Conservation (phyloP, 208 protist genomes). For the Naegleria fowleri region DNA sequence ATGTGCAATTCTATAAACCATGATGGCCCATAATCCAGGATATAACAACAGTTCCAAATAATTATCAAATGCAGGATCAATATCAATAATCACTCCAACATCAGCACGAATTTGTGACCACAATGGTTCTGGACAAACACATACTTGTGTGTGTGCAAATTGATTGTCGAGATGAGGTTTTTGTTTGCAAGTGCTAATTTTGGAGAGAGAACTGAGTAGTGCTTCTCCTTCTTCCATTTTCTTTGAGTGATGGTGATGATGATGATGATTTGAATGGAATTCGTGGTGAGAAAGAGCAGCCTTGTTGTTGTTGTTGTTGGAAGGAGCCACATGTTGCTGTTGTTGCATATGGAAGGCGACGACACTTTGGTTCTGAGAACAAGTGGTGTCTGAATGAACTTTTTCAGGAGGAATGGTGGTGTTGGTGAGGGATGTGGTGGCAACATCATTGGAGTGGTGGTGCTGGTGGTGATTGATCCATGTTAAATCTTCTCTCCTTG, state of each 20-base stretch:
- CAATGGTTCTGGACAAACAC: not conserved
- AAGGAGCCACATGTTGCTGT: too few species aligned
- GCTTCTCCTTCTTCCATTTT: not conserved
- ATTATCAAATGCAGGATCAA: conserved; percentile 6
- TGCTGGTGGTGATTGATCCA: too few species aligned
- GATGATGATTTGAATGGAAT: too few species aligned
- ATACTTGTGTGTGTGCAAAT: not conserved
- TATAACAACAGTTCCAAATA: not conserved
- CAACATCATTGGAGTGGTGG: too few species aligned
- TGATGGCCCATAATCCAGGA: not conserved
- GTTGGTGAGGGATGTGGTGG: too few species aligned
- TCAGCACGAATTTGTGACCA: not conserved
- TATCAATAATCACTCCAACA: not conserved
- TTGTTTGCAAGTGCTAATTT: not conserved
- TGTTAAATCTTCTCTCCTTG: too few species aligned
- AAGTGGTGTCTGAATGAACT: too few species aligned
- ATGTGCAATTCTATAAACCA: not conserved
- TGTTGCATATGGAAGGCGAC: too few species aligned
- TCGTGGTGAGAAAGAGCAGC: too few species aligned
- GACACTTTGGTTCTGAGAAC: too few species aligned
- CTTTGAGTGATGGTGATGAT: not conserved
- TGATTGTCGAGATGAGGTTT: not conserved
- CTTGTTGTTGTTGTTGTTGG: too few species aligned
- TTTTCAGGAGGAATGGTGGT: too few species aligned
- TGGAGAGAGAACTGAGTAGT: not conserved